These are phyloP conservation scores for Wallacemonas sp. DNA, from an alignment of 208 protist genomes.

Conservation along the genomic window DNA sequence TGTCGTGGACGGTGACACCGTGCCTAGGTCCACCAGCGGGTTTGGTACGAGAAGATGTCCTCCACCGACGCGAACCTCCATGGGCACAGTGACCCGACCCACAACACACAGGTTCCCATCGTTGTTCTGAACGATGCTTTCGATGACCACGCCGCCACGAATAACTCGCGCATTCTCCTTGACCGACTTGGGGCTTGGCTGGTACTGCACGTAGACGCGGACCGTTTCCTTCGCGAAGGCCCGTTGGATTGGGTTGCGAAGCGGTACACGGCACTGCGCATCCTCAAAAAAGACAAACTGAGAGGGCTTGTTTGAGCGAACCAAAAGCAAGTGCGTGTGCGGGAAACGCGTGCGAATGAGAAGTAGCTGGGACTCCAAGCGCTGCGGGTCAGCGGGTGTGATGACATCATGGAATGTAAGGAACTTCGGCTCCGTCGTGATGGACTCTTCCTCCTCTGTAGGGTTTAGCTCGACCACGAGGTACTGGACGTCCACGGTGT, in stretches of 20 bases:
- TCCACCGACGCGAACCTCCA: conserved; percentile 50
- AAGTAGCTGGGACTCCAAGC: conserved; percentile 62
- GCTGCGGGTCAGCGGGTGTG: conserved; percentile 51
- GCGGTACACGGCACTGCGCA: conserved; percentile 54
- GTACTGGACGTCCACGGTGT: conserved; percentile 64
- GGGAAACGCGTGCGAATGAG: conserved; percentile 61
- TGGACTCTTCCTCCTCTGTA: conserved; percentile 52
- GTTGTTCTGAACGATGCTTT: conserved; percentile 46
- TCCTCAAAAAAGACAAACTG: conserved; percentile 79
- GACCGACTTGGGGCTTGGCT: conserved; percentile 47
- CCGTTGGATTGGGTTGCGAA: conserved; percentile 53
- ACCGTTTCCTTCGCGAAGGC: conserved; percentile 61
- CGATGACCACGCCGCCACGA: conserved; percentile 66
- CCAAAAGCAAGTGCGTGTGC: conserved; percentile 57
- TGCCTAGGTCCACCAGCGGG: conserved; percentile 42
- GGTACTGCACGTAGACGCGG: conserved; percentile 70
- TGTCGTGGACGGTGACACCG: conserved; percentile 36
- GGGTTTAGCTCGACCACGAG: conserved; percentile 78
- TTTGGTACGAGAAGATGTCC: conserved; percentile 42
- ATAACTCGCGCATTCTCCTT: conserved; percentile 40
- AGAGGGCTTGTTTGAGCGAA: conserved; percentile 75
- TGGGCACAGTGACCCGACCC: conserved; percentile 37
- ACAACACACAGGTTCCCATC: conserved; percentile 44
- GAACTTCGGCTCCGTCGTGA: conserved; percentile 61
- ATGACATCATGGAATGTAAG: conserved; percentile 68